Evolutionary conservation across 441 rosid genomes (phyloP).

Genomic region (Hura crepitans): DNA sequence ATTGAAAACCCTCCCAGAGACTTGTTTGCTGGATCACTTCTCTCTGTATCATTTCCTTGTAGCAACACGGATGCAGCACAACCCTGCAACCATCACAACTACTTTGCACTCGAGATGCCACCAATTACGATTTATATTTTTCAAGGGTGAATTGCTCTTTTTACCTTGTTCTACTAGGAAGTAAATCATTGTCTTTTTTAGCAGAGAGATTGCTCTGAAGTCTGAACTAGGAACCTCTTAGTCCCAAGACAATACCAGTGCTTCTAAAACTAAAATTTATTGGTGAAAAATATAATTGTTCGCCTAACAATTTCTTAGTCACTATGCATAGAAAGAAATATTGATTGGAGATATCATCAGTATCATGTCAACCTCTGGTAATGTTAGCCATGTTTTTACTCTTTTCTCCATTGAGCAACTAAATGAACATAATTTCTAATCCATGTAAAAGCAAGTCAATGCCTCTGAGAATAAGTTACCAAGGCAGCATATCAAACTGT

Average conservation of each 20-base stretch:
- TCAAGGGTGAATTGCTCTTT: background rate
- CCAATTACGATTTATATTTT: background rate
- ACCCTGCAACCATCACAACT: constrained; percentile 38
- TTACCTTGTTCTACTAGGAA: background rate
- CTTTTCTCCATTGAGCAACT: background rate
- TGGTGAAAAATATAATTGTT: too few relatives aligned
- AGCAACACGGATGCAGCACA: constrained; percentile 78
- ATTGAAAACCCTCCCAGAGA: constrained; percentile 59
- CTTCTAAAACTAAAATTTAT: too few relatives aligned
- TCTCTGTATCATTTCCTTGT: constrained; percentile 40
- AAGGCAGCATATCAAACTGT: background rate
- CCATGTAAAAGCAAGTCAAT: background rate
- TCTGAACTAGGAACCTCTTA: too few relatives aligned
- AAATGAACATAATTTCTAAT: background rate
- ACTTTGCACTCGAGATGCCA: background rate
- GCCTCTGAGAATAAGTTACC: background rate
- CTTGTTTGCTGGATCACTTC: constrained; percentile 42
- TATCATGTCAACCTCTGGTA: background rate
- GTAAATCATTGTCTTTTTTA: background rate
- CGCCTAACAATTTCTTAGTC: background rate
- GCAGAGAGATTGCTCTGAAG: too few relatives aligned
- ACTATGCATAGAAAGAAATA: background rate
- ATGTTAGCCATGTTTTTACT: background rate
- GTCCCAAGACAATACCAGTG: too few relatives aligned
- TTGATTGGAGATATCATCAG: background rate